Percentiles rank a stretch among this genome's conserved stretches.
phyloP scores from a whole-genome alignment of 225 moss, liverwort and hornwort species.

The Straminergon stramineum region DNA sequence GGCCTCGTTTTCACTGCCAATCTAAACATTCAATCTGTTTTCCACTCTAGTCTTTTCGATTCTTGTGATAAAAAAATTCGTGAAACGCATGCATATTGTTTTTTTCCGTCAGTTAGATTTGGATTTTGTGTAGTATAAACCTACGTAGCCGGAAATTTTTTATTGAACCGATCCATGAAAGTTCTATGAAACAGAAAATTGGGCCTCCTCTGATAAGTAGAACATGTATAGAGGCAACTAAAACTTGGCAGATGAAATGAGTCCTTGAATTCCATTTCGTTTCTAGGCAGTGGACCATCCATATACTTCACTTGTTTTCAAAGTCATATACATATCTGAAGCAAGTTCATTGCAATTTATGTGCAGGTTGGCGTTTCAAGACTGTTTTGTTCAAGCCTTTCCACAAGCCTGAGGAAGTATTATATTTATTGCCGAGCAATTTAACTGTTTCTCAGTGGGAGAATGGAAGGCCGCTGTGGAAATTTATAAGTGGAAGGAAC shows the following conservation, averaged over 20 bases:
- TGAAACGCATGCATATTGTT: no score
- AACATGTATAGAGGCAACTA: neutral
- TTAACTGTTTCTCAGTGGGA: neutral
- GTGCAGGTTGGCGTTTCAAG: slow-evolving; percentile 3
- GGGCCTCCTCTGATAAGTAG: neutral
- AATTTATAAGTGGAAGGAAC: neutral
- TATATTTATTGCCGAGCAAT: neutral
- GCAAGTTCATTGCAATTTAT: neutral
- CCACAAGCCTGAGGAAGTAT: neutral
- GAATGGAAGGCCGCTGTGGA: no score
- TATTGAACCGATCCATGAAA: neutral
- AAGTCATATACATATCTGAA: neutral
- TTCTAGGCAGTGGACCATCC: neutral
- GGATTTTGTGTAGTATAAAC: no score
- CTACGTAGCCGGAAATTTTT: neutral
- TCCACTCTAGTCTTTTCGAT: neutral
- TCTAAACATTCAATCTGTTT: neutral
- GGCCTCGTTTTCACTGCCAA: neutral
- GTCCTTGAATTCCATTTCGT: neutral
- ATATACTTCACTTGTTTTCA: neutral
- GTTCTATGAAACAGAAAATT: neutral
- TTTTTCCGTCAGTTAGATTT: neutral
- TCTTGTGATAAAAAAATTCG: neutral
- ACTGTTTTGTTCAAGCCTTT: neutral
- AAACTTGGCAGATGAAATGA: no score